Evolutionary conservation across 2,329 filamentous ascomycete species (phyloP).

Genomic region (Pseudogymnoascus sp.): DNA sequence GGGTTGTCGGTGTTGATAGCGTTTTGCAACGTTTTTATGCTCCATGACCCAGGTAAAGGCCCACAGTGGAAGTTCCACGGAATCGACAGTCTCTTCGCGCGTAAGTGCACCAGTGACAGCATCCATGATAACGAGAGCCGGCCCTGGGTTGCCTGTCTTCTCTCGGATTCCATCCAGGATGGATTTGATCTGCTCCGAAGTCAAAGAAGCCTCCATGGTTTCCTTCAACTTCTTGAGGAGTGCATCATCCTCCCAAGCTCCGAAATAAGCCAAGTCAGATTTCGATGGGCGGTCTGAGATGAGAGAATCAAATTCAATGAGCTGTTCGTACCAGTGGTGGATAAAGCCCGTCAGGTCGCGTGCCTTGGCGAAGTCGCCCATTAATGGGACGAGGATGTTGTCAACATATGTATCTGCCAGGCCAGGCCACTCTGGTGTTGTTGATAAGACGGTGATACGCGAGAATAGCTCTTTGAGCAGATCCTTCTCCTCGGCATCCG

Average conservation of each 20-base stretch:
- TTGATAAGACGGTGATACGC: conserved; percentile 24
- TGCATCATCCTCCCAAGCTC: conserved; percentile 27
- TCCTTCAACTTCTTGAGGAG: conserved; percentile 22
- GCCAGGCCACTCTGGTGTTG: conserved; percentile 17
- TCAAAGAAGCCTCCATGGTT: conserved; percentile 31
- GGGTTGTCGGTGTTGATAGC: not conserved
- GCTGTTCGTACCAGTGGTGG: conserved; percentile 30
- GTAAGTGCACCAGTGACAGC: conserved; percentile 29
- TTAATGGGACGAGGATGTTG: conserved; percentile 32
- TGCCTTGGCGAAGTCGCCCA: conserved; percentile 33
- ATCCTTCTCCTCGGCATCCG: conserved; percentile 23
- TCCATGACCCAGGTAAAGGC: not conserved
- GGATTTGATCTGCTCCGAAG: conserved; percentile 29
- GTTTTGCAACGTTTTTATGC: not conserved
- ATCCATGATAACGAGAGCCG: conserved; percentile 31
- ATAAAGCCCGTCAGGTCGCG: conserved; percentile 35
- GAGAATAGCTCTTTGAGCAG: conserved; percentile 27
- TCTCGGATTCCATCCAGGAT: not conserved
- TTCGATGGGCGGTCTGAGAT: conserved; percentile 2
- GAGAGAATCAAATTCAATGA: conserved; percentile 23
- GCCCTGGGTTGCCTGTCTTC: conserved; percentile 16
- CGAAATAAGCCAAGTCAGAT: conserved; percentile 9
- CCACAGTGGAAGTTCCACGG: not conserved
- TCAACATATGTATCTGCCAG: conserved; percentile 25
- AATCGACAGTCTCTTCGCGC: not conserved